Evolutionary conservation across 1,139 yeast species (phyloP), one percentile per base, ranked within the genome.

Genomic region (Suhomyces ambrosiae): DNA sequence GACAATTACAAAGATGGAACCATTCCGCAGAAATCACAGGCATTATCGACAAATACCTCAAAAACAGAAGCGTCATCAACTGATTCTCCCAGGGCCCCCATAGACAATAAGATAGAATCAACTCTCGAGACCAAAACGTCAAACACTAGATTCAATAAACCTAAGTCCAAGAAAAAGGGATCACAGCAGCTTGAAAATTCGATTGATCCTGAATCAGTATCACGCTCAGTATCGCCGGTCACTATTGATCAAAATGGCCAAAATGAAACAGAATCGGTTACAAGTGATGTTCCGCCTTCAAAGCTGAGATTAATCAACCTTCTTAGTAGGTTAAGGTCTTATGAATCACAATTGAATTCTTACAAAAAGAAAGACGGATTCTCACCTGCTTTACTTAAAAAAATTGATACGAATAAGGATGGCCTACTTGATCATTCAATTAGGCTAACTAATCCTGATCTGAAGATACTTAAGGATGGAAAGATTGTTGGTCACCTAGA

Each of bases 341-440:
- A 26, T 23, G 33, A 35, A 11, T 21, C 32, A 5, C 21, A 27
- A 12, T 27, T 33, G 23, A 22, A 22, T 4, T 11, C 41, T 26
- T 28, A 23, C 30, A 16, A 38, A 27, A 9, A 15, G 11, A 31
- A 30, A 2, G n/a, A 27, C 10, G 16, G 23, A 9, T 24, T 18
- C n/a, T 3, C 23, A 1, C 33, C 33, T 4, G 14, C 14, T 4
- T 1, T 24, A n/a, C 13, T 29, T 12, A 18, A 24, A 18, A 15
- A 15, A 10, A 7, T 13, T 4, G n/a, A 17, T 9, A 11, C 10
- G 7, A 17, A 26, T 4, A 23, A 21, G 6, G 24, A 19, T n/a
- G 30, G 17, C 3, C 17, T 31, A n/a, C 23, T 35, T 7, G 35
- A 35, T n/a, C 38, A 21, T 3, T 26, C 32, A n/a, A 35, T 35